phyloP scores from a whole-genome alignment of 257 asterid species.

The Gynochthodes officinalis region DNA sequence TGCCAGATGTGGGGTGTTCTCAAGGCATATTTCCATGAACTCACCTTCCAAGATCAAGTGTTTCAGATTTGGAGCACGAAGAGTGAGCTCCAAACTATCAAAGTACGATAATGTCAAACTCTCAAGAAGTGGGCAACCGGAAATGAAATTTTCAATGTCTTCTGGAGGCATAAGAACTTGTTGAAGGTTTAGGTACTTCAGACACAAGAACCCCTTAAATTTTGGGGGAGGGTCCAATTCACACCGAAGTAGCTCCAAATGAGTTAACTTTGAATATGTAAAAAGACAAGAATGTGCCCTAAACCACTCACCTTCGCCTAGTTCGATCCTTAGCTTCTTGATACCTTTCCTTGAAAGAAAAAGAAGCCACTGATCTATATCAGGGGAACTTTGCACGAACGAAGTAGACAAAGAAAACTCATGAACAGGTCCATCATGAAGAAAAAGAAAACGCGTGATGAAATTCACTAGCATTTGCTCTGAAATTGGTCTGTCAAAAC shows the following conservation, averaged over 20 bases:
- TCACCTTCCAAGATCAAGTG: slow-evolving; percentile 83
- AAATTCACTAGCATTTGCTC: slow-evolving; percentile 51
- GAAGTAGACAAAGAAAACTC: slow-evolving; percentile 57
- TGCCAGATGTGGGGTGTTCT: slow-evolving; percentile 59
- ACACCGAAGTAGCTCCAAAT: slow-evolving; percentile 71
- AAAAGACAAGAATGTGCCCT: slow-evolving; percentile 74
- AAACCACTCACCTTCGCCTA: slow-evolving; percentile 80
- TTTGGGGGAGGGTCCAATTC: slow-evolving; percentile 63
- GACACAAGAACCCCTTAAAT: slow-evolving; percentile 63
- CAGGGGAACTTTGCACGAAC: slow-evolving; percentile 46
- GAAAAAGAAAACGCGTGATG: slow-evolving; percentile 57
- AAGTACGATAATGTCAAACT: slow-evolving; percentile 61
- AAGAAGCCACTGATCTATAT: slow-evolving; percentile 86
- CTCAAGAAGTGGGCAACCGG: slow-evolving; percentile 84
- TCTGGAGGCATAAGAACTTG: slow-evolving; percentile 59
- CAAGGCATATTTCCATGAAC: slow-evolving; percentile 71
- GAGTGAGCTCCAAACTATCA: slow-evolving; percentile 65
- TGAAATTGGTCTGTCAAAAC: slow-evolving; percentile 32
- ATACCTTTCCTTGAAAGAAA: slow-evolving; percentile 68
- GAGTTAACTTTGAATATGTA: slow-evolving; percentile 52
- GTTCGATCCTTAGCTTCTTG: slow-evolving; percentile 65
- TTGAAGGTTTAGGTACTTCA: slow-evolving; percentile 69
- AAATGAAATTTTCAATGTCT: slow-evolving; percentile 69
- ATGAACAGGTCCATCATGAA: slow-evolving; percentile 84
- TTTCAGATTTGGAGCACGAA: slow-evolving; percentile 80